Percentiles rank a stretch among this genome's conserved stretches.
Conservation (phyloP, 2,329 filamentous ascomycete species). For the Fusarium sp. region DNA sequence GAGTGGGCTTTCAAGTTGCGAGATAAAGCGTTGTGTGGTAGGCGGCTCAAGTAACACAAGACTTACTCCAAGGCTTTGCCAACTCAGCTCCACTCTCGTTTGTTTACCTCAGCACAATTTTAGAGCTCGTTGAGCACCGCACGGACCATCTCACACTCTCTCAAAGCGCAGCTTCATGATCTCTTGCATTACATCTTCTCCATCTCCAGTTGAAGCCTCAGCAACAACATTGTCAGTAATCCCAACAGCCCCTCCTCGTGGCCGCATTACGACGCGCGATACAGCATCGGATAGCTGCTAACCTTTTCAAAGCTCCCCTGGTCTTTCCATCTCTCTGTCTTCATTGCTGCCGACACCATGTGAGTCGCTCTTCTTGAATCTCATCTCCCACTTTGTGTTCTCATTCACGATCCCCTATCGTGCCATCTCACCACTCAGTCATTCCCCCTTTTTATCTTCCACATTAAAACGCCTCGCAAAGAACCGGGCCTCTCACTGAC, state of each 20-base stretch:
- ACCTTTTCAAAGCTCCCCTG: neutral
- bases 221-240: neutral
- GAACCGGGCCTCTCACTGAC: neutral
- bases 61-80: no score
- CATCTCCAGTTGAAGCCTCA: neutral
- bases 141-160: accelerated
- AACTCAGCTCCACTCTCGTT: no score
- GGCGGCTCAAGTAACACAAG: neutral
- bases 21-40: no score
- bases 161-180: neutral
- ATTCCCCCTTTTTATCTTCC: no score
- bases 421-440: no score
- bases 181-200: neutral
- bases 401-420: neutral
- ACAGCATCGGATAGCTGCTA: neutral
- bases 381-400: neutral
- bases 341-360: neutral
- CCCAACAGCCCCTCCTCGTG: accelerated
- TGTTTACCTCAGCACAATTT: no score
- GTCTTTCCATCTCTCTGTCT: accelerated
- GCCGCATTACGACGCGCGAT: accelerated
- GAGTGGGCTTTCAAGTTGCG: constrained; percentile 31
- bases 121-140: neutral
- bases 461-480: no score
- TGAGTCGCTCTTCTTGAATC: neutral